Evolutionary conservation across 2,329 filamentous ascomycete genomes (phyloP).

Genomic region (Akanthomyces uredinophilus): DNA sequence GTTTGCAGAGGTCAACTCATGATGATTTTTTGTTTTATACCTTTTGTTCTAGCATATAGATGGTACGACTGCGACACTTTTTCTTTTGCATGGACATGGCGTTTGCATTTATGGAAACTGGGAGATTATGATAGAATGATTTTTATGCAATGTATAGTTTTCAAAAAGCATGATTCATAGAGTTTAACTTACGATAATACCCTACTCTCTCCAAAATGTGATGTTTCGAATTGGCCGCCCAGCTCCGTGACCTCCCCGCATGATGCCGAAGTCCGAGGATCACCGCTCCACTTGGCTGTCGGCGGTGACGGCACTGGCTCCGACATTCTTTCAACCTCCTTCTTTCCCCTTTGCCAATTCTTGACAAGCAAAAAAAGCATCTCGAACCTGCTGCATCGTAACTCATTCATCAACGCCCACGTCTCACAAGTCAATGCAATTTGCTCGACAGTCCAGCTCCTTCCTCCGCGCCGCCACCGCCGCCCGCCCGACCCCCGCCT

Average conservation of each 20-base stretch:
- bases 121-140: background rate
- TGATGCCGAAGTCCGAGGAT: constrained; percentile 1
- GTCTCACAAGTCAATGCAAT: background rate
- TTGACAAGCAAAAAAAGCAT: background rate
- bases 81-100: constrained; percentile 10
- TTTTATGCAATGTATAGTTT: background rate
- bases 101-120: constrained; percentile 6
- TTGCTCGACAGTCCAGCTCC: background rate
- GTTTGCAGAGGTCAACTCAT: constrained; percentile 70
- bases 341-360: background rate
- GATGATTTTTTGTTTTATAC: constrained; percentile 17
- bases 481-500: background rate
- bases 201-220: background rate
- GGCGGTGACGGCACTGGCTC: background rate
- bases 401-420: background rate
- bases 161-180: background rate
- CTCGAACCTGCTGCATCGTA: background rate
- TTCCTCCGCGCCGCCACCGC: background rate
- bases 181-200: background rate
- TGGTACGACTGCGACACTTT: background rate
- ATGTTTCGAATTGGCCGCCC: background rate
- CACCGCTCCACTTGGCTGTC: background rate
- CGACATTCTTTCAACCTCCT: background rate
- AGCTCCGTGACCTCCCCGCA: background rate
- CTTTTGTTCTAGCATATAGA: constrained; percentile 6